A percentile compares a stretch with the other conserved stretches of the same genome.
Evolutionary conservation across 176 grass and related monocot genomes (phyloP).

Genomic region (Hordeum vulgare): MorexV3_pseudomolecules_assembly NC_058524.1:114820080-114820579

Average conservation of each 20-base stretch:
- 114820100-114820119: neutral
- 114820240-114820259: neutral
- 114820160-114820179: neutral
- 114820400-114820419: slow-evolving; percentile 9
- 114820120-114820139: neutral
- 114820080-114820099: neutral
- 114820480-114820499: neutral
- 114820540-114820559: slow-evolving; percentile 34
- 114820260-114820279: neutral
- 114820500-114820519: neutral
- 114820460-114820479: neutral
- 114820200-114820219: neutral
- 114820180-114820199: neutral
- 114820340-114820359: neutral
- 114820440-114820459: neutral
- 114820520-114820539: slow-evolving; percentile 52
- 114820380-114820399: neutral
- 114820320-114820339: neutral
- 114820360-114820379: neutral
- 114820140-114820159: neutral
- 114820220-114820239: neutral
- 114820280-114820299: neutral
- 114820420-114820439: neutral
- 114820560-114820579: slow-evolving; percentile 18
- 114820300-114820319: neutral